Conservation (phyloP, 2,329 filamentous ascomycete genomes). For the Hypoxylon sp. region DNA sequence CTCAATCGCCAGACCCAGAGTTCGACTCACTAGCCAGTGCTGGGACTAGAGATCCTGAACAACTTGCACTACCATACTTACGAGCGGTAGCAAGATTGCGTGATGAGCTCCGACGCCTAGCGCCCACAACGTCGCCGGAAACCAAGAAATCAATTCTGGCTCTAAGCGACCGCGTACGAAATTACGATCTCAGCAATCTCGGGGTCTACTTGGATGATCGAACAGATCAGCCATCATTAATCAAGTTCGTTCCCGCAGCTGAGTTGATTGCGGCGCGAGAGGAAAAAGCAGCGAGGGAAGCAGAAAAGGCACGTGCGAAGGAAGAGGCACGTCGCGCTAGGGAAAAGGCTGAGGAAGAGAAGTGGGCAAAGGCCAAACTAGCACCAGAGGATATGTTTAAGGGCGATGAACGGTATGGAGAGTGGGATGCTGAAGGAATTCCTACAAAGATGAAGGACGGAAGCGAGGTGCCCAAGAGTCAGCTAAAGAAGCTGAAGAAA, state of each 20-base stretch:
- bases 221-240: constrained; percentile 77
- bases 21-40: constrained; percentile 62
- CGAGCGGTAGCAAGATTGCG: constrained; percentile 70
- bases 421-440: constrained; percentile 86
- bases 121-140: constrained; percentile 61
- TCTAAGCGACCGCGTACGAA: constrained; percentile 85
- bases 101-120: constrained; percentile 73
- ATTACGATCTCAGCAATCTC: constrained; percentile 84
- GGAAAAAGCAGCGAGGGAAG: constrained; percentile 72
- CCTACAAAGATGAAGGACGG: constrained; percentile 84
- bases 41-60: constrained; percentile 67
- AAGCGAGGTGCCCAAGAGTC: constrained; percentile 84
- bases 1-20: constrained; percentile 62
- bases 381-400: constrained; percentile 71
- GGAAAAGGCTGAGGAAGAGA: constrained; percentile 68
- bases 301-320: constrained; percentile 71
- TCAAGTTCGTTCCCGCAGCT: constrained; percentile 74
- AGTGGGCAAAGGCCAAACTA: constrained; percentile 71
- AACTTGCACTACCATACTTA: constrained; percentile 69
- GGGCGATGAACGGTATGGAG: constrained; percentile 73
- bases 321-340: constrained; percentile 68
- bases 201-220: constrained; percentile 92
- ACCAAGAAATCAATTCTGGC: constrained; percentile 80
- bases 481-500: constrained; percentile 86
- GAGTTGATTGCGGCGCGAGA: constrained; percentile 72